Conservation (phyloP, 2,329 filamentous ascomycete species). For the Sarocladiaceae sp. region DNA sequence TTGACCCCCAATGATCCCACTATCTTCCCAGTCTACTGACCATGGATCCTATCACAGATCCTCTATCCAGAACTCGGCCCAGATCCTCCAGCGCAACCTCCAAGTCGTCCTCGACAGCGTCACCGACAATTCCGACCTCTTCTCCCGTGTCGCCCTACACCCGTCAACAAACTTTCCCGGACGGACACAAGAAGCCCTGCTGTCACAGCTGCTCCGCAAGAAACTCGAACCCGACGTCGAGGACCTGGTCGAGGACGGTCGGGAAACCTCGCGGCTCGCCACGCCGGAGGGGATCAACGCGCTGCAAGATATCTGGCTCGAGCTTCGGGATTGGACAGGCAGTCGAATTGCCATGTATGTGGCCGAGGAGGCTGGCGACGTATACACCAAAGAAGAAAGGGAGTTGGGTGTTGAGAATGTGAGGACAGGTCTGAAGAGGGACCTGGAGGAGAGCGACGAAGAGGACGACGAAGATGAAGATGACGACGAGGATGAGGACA, state of each 20-base stretch:
- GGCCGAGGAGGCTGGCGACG: slow-evolving; percentile 43
- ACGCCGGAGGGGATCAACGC: slow-evolving; percentile 37
- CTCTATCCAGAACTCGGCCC: slow-evolving; percentile 62
- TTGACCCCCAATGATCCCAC: neutral
- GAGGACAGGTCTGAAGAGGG: slow-evolving; percentile 60
- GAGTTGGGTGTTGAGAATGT: slow-evolving; percentile 61
- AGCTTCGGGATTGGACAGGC: slow-evolving; percentile 34
- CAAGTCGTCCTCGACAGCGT: slow-evolving; percentile 59
- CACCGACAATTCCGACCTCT: slow-evolving; percentile 57
- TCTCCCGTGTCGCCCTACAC: slow-evolving; percentile 65
- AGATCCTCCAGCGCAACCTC: slow-evolving; percentile 66
- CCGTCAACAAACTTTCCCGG: slow-evolving; percentile 71
- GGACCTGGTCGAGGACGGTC: slow-evolving; percentile 61
- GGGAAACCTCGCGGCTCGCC: slow-evolving; percentile 35
- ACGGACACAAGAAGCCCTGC: slow-evolving; percentile 57
- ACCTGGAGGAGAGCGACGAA: slow-evolving; percentile 42
- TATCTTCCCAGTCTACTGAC: neutral
- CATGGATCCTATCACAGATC: slow-evolving; percentile 39
- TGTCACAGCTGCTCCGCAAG: slow-evolving; percentile 69
- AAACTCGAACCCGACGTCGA: slow-evolving; percentile 76
- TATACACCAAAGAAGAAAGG: slow-evolving; percentile 67
- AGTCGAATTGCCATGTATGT: slow-evolving; percentile 35
- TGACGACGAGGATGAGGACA: slow-evolving; percentile 42
- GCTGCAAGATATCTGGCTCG: slow-evolving; percentile 52
- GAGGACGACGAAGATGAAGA: slow-evolving; percentile 49